These are phyloP conservation scores for Gaultheria prostrata DNA, from an alignment of 148 eudicot species.

Conservation along the genomic window DNA sequence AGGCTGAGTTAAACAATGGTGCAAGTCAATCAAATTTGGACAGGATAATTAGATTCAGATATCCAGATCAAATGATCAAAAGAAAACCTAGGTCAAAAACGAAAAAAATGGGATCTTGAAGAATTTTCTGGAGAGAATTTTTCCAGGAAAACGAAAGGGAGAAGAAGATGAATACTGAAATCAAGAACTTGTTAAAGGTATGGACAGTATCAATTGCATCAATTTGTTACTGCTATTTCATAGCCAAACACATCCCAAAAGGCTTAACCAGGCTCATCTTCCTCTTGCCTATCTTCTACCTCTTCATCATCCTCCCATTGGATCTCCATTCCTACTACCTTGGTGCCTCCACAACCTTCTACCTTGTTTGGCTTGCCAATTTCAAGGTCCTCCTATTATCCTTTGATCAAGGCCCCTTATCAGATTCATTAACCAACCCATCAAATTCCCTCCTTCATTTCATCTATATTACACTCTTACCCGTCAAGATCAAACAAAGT, in stretches of 20 bases:
- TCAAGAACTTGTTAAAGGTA: conserved; percentile 26
- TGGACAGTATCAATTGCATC: conserved; percentile 37
- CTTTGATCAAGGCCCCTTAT: conserved; percentile 42
- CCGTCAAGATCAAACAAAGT: conserved; percentile 39
- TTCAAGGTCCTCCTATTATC: conserved; percentile 57
- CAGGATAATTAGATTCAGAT: background rate
- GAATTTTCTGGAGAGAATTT: background rate
- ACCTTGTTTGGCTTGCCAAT: conserved; percentile 55
- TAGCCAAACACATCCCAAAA: conserved; percentile 25
- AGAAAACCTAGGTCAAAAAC: background rate
- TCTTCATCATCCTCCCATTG: conserved; percentile 44
- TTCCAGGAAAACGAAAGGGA: background rate
- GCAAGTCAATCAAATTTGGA: background rate
- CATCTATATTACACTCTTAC: conserved; percentile 41
- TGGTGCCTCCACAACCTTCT: conserved; percentile 32
- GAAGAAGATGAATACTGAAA: conserved; percentile 33
- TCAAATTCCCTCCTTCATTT: conserved; percentile 42
- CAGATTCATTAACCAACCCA: background rate
- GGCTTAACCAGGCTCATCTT: conserved; percentile 36
- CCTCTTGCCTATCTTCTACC: conserved; percentile 42
- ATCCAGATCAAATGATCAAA: too few species aligned
- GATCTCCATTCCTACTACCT: conserved; percentile 36
- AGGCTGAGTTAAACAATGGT: too few species aligned
- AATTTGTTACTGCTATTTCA: conserved; percentile 28
- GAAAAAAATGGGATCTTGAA: background rate